phyloP scores from a whole-genome alignment of 2,329 filamentous ascomycete species.

The Penicillium aurantiogriseum region DNA sequence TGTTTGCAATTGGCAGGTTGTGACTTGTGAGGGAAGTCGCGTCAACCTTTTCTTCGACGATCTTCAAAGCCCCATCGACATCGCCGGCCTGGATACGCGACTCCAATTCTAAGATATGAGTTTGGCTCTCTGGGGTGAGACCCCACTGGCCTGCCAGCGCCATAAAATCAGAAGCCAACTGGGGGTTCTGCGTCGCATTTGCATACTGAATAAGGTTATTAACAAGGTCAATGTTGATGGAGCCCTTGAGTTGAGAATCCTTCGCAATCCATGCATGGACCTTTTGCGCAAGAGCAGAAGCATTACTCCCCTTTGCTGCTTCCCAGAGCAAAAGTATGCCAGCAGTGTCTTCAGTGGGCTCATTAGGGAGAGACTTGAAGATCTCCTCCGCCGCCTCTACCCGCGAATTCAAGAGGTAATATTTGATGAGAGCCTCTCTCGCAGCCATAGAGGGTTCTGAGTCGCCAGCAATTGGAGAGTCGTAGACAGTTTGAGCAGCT shows the following conservation, averaged over 20 bases:
- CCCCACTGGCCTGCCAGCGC: conserved; percentile 63
- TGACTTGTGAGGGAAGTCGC: conserved; percentile 56
- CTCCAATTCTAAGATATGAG: conserved; percentile 71
- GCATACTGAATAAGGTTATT: conserved; percentile 74
- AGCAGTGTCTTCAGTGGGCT: conserved; percentile 60
- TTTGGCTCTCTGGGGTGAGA: conserved; percentile 66
- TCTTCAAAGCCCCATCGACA: conserved; percentile 58
- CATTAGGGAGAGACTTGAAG: conserved; percentile 50
- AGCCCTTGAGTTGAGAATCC: conserved; percentile 45
- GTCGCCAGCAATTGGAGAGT: conserved; percentile 50
- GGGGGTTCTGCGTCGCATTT: conserved; percentile 65
- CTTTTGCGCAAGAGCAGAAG: conserved; percentile 72
- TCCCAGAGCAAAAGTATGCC: conserved; percentile 75
- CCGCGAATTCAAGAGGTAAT: conserved; percentile 60
- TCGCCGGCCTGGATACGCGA: conserved; percentile 73
- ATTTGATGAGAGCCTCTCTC: conserved; percentile 57
- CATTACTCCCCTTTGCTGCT: conserved; percentile 66
- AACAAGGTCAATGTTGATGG: conserved; percentile 68
- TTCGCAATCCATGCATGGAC: conserved; percentile 62
- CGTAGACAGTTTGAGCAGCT: conserved; percentile 68
- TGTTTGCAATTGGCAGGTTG: conserved; percentile 66
- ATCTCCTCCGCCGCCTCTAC: conserved; percentile 62
- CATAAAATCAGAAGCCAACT: conserved; percentile 72
- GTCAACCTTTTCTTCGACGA: conserved; percentile 54
- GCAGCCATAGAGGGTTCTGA: conserved; percentile 47